Evolutionary conservation across 345 rosid genomes (phyloP).

Genomic region (Mangifera indica): DNA sequence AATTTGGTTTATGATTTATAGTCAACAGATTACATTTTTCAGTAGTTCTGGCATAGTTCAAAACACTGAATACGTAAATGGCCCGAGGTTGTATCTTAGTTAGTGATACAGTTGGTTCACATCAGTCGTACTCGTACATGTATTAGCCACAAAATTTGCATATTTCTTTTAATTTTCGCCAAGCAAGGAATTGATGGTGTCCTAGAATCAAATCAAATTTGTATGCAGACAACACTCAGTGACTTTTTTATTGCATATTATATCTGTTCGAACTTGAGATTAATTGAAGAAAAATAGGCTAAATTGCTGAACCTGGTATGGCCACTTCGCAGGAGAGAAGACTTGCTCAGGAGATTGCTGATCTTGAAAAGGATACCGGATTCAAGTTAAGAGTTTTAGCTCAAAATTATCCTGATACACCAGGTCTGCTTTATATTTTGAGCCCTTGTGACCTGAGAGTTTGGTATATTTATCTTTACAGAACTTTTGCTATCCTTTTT

Average conservation of each 20-base stretch:
- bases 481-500: not conserved
- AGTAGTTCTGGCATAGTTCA: not conserved
- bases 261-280: not conserved
- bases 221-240: not conserved
- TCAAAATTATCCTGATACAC: conserved; percentile 92
- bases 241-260: not conserved
- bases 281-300: not conserved
- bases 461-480: not conserved
- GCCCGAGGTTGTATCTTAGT: not conserved
- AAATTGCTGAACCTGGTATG: conserved; percentile 8
- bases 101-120: not conserved
- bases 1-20: not conserved
- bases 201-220: not conserved
- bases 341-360: conserved; percentile 59
- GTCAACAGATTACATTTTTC: not conserved
- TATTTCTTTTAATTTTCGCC: not conserved
- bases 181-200: not conserved
- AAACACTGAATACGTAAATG: not conserved
- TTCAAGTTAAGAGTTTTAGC: conserved; percentile 83
- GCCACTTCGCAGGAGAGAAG: conserved; percentile 66
- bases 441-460: not conserved
- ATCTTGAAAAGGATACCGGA: conserved; percentile 83
- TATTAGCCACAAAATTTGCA: not conserved
- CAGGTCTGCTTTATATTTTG: conserved; percentile 43
- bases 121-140: not conserved